phyloP scores from a whole-genome alignment of 2,329 filamentous ascomycete genomes.

The Fusarium sororula region DNA sequence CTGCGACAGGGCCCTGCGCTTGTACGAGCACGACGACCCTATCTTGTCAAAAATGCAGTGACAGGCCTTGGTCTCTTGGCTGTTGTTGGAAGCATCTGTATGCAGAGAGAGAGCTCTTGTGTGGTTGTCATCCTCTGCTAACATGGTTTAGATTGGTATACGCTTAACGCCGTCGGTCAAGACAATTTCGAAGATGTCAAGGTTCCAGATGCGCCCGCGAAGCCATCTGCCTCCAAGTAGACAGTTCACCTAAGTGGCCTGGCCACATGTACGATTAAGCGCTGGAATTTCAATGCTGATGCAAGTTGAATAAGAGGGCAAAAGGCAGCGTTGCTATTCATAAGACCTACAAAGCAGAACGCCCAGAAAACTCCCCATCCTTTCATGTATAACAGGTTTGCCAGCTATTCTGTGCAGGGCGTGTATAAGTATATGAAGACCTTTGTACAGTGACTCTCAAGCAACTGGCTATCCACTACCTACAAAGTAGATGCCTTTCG shows the following conservation, averaged over 20 bases:
- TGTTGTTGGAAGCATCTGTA: conserved; percentile 89
- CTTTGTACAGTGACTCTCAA: conserved; percentile 37
- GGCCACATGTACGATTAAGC: conserved; percentile 8
- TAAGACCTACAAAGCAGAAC: conserved; percentile 29
- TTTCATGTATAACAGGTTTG: conserved; percentile 37
- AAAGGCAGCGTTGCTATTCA: conserved; percentile 27
- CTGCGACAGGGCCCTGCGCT: conserved; percentile 88
- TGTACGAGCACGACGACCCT: conserved; percentile 90
- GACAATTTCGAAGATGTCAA: conserved; percentile 97
- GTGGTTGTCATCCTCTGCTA: conserved; percentile 13
- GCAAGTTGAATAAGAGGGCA: conserved; percentile 9
- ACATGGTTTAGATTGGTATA: conserved; percentile 61
- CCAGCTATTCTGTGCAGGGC: conserved; percentile 29
- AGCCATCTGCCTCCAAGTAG: conserved; percentile 53
- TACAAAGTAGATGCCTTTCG: conserved; percentile 28
- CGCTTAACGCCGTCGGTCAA: conserved; percentile 86
- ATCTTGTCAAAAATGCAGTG: conserved; percentile 87
- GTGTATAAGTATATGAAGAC: conserved; percentile 33
- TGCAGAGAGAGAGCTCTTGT: conserved; percentile 51
- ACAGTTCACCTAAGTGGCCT: not conserved
- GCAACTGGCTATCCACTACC: conserved; percentile 23
- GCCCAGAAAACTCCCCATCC: conserved; percentile 26
- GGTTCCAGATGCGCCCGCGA: conserved; percentile 77
- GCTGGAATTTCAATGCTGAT: not conserved
- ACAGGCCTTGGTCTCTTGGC: conserved; percentile 79